Evolutionary conservation across 345 rosid species (phyloP).

Genomic region (Gossypium thurberi): DNA sequence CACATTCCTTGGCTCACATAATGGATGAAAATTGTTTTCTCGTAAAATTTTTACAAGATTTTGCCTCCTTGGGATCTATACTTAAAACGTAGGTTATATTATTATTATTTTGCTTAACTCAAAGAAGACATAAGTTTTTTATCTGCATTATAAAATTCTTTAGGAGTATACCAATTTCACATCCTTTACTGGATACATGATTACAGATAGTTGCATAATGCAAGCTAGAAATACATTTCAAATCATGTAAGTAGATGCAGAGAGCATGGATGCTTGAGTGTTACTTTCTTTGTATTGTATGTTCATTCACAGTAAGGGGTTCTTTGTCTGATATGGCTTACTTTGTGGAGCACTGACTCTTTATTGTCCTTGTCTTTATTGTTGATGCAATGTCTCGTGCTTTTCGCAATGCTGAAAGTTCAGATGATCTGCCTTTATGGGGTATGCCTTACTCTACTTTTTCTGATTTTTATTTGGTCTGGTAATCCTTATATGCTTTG

Average conservation of each 20-base stretch:
- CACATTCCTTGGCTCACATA: not conserved
- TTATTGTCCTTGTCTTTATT: slow-evolving; percentile 18
- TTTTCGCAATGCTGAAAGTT: slow-evolving; percentile 29
- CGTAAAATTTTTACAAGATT: no score
- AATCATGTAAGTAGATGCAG: not conserved
- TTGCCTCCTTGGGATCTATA: no score
- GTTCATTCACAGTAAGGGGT: not conserved
- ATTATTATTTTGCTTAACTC: not conserved
- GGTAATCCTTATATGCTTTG: not conserved
- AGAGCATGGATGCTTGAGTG: not conserved
- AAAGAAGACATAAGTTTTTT: not conserved
- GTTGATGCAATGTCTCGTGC: slow-evolving; percentile 16
- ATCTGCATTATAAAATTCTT: not conserved
- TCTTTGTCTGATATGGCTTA: slow-evolving; percentile 10
- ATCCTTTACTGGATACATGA: not conserved
- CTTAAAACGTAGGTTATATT: no score
- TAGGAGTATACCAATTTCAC: not conserved
- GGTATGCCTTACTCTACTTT: slow-evolving; percentile 41
- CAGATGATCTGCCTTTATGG: slow-evolving; percentile 97
- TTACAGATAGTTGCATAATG: not conserved
- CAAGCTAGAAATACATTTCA: not conserved
- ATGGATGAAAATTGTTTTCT: not conserved
- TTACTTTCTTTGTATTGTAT: not conserved
- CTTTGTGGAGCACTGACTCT: slow-evolving; percentile 10
- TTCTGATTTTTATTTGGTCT: not conserved